Conservation (phyloP, 345 rosid genomes). For the Brassica cretica region DNA sequence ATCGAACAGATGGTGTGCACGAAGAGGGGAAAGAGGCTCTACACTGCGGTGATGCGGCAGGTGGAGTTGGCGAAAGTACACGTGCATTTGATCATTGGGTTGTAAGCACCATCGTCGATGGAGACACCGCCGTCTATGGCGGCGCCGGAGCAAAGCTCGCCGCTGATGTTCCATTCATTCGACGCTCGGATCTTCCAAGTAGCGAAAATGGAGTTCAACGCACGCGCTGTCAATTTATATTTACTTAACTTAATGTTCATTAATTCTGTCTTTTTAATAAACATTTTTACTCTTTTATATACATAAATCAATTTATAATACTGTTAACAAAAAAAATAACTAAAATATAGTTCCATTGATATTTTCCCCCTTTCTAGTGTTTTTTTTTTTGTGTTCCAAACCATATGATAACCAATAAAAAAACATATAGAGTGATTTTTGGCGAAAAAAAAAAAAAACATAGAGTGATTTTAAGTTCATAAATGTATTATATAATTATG, state of each 20-base stretch:
- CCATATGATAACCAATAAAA: background rate
- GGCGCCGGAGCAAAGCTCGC: conserved; percentile 58
- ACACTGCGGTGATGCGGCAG: conserved; percentile 40
- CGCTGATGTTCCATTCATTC: conserved; percentile 51
- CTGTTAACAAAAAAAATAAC: no score
- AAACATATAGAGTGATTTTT: background rate
- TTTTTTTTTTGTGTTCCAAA: background rate
- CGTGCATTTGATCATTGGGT: conserved; percentile 57
- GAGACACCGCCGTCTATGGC: conserved; percentile 33
- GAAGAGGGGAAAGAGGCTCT: background rate
- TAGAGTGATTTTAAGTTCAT: background rate
- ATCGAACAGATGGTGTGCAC: conserved; percentile 23
- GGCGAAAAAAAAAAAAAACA: no score
- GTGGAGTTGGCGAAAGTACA: conserved; percentile 42
- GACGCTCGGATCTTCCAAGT: conserved; percentile 19
- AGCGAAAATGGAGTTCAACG: conserved; percentile 31
- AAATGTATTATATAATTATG: background rate
- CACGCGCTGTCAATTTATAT: conserved; percentile 24
- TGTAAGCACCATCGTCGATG: conserved; percentile 6
- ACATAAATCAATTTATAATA: background rate
- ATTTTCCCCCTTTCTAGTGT: background rate
- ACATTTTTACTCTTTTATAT: background rate
- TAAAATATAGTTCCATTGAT: background rate
- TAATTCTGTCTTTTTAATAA: background rate
- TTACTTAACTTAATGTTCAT: background rate